phyloP scores from a whole-genome alignment of 805 yeast genomes.

The Saturnispora gosingensis region DNA sequence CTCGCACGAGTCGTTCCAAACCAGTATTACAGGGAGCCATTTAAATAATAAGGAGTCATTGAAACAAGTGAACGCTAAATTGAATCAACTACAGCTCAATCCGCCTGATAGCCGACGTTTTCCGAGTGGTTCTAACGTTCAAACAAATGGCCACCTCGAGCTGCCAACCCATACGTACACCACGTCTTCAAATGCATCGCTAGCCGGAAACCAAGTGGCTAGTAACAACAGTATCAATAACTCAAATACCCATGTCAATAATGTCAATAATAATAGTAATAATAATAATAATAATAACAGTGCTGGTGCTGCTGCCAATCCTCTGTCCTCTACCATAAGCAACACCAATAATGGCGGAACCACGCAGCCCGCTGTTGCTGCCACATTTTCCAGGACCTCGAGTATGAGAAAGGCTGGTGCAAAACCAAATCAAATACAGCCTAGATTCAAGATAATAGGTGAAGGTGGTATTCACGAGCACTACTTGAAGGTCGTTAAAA shows the following conservation, averaged over 20 bases:
- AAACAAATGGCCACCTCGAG: neutral
- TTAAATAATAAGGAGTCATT: neutral
- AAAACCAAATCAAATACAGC: neutral
- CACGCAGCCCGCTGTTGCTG: neutral
- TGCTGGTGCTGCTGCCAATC: neutral
- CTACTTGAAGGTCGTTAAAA: conserved; percentile 59
- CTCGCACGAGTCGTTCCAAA: neutral
- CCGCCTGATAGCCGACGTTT: neutral
- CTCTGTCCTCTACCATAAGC: neutral
- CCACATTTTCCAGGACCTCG: conserved; percentile 1
- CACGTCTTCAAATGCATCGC: neutral
- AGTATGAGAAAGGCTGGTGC: neutral
- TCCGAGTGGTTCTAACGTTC: neutral
- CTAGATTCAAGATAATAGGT: conserved; percentile 2
- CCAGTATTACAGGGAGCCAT: neutral
- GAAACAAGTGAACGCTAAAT: conserved; percentile 4
- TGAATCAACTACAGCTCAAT: conserved; percentile 1
- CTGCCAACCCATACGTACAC: neutral
- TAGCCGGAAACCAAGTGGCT: neutral
- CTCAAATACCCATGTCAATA: neutral
- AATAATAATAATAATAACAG: neutral
- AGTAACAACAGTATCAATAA: neutral
- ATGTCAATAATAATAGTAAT: neutral
- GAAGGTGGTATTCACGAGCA: conserved; percentile 72
- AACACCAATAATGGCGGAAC: neutral